Conservation (phyloP, 1,284 basidiomycete genomes). For the Serendipita sp. region DNA sequence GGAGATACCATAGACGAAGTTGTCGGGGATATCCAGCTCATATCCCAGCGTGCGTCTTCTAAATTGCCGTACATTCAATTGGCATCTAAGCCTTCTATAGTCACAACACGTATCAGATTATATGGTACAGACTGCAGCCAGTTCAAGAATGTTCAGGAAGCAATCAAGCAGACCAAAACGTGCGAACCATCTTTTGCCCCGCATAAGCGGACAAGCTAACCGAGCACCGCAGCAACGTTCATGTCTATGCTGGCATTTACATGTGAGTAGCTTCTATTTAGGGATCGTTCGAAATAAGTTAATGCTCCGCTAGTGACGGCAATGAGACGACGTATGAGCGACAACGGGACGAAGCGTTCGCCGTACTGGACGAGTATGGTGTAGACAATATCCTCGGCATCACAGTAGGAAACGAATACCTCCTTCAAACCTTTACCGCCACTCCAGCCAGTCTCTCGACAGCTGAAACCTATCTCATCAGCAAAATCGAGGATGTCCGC, state of each 20-base stretch:
- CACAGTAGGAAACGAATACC: conserved; percentile 48
- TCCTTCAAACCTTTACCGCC: conserved; percentile 54
- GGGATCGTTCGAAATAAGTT: not conserved
- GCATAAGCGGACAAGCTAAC: not conserved
- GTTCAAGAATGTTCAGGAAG: conserved; percentile 45
- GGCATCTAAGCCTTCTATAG: not conserved
- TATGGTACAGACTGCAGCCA: conserved; percentile 32
- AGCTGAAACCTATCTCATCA: conserved; percentile 30
- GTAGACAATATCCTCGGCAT: conserved; percentile 64
- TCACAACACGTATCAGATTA: conserved; percentile 2
- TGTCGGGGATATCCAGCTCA: not conserved
- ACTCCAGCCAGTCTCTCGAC: conserved; percentile 30
- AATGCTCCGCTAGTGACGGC: not conserved
- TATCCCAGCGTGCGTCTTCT: not conserved
- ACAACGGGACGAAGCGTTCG: conserved; percentile 54
- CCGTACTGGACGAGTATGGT: conserved; percentile 70
- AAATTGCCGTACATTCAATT: not conserved
- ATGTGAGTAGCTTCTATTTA: conserved; percentile 27
- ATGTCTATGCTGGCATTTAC: conserved; percentile 69
- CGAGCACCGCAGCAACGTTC: conserved; percentile 21
- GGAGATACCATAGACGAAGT: conserved; percentile 4
- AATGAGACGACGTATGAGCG: conserved; percentile 53
- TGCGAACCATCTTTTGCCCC: conserved; percentile 34
- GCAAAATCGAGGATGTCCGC: conserved; percentile 52
- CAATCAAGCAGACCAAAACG: conserved; percentile 78